Evolutionary conservation across 495 filamentous ascomycete species (phyloP), one percentile per base, ranked within the genome.

Genomic region (Aspergillus diversus): DNA sequence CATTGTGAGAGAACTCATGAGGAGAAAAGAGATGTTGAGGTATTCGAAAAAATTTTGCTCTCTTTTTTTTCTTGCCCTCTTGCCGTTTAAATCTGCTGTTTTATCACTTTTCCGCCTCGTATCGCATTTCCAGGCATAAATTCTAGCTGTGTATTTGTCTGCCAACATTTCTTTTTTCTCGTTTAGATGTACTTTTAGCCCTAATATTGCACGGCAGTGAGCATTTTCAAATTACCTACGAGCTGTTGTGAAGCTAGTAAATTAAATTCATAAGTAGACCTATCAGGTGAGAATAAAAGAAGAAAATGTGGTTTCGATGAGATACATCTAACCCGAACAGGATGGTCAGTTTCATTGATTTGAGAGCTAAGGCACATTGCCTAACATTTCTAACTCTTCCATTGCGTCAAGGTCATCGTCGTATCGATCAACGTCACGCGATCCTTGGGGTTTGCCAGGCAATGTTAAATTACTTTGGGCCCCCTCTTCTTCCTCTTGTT

Each of bases 371-470:
- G 27, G 7, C 16, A 51, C 31, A 17, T 37, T 32, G 12, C 33
- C 43, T 35, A 55, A 46, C 16, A 71, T 34, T 5, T 70, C 70
- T 33, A 76, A 35, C 15, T 72, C 72, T 47, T 73, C 66, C 72
- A 77, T 74, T 8, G 64, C 73, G 69, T 76, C 73, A 42, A 74
- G 69, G 53, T 76, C 75, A 46, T 67, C 65, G 5, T 33, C 57
- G 50, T 57, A 33, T 7, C 39, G 48, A 15, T 56, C 42, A 21
- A 52, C 21, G 17, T 57, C 43, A 8, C 17, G n/a, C 8, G 46
- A 6, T 32, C 8, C 27, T 1, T 50, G 33, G 52, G 52, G n/a
- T 8, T 35, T 32, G 12, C 5, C 12, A 16, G 52, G 27, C 6
- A 55, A 7, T 17, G 47, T 7, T 9, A 17, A 17, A 27, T 17